Percentiles rank a stretch among this genome's conserved stretches.
phyloP scores from a whole-genome alignment of 2,329 filamentous ascomycete genomes.

The Botrytis sinoallii region DNA sequence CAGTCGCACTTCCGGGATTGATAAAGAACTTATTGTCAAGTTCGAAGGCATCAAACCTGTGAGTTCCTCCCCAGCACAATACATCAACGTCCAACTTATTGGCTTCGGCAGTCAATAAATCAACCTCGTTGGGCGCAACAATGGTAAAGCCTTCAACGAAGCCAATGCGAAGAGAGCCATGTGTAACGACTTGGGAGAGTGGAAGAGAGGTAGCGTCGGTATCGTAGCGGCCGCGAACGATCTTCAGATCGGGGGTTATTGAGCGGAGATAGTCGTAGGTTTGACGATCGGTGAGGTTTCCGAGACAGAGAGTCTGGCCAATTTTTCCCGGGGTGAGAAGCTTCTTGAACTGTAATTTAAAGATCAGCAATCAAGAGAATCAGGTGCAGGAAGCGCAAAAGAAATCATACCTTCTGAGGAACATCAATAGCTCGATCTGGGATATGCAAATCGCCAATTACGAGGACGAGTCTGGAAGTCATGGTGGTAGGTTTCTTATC shows the following conservation, averaged over 20 bases:
- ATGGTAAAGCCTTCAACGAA: constrained; percentile 68
- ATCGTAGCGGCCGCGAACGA: constrained; percentile 65
- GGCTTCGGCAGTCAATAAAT: constrained; percentile 64
- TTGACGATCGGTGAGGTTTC: constrained; percentile 75
- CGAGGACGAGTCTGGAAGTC: constrained; percentile 86
- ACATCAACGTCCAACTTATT: constrained; percentile 68
- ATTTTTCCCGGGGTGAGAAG: constrained; percentile 82
- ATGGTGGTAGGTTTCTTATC: constrained; percentile 39
- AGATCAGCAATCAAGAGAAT: constrained; percentile 19
- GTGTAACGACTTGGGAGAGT: constrained; percentile 63
- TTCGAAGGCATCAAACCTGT: constrained; percentile 68
- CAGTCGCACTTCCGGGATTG: constrained; percentile 65
- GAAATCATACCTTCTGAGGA: constrained; percentile 70
- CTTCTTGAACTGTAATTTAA: constrained; percentile 67
- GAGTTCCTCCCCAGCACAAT: constrained; percentile 65
- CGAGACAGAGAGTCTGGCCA: constrained; percentile 74
- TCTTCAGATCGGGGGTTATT: constrained; percentile 69
- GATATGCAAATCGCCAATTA: constrained; percentile 91
- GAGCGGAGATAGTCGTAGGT: constrained; percentile 79
- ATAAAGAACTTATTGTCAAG: constrained; percentile 74
- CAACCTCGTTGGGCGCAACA: constrained; percentile 60
- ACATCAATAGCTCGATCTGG: constrained; percentile 89
- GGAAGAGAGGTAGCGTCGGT: constrained; percentile 64
- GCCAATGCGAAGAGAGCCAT: constrained; percentile 62
- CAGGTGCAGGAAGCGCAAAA: constrained; percentile 17